Base-by-base conservation (phyloP, 345 rosid genomes). In the Eucalyptus curtisii region DNA sequence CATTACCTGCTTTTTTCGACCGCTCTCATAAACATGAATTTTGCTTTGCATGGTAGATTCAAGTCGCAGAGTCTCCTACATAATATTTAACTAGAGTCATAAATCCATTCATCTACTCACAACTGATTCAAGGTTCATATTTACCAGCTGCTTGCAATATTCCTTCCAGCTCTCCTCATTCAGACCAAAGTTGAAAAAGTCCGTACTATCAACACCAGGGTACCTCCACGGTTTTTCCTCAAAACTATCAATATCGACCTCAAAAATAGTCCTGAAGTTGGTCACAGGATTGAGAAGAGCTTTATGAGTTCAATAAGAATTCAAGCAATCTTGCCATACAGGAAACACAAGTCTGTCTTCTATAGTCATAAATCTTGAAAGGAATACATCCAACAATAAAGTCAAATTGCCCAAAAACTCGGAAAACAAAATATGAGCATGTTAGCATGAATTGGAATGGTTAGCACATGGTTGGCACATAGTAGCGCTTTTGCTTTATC, bases 151-250 rank as follows among this genome's bases (percentile, higher is more conserved):
- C 93, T 95, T 95, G 96, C 99, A 97, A 91, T 95, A 98, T 68
- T 96, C 99, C 94, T 97, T 97, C 99, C 99, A 98, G 94, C 96
- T 95, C 86, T 98, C 99, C 93, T 98, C 99, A 89, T 92, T 95
- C 92, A 98, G 92, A 89, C 98, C 97, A 91, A 97, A 98, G 94
- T 98, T 98, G 93, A 96, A 98, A 94, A 94, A 98, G 91, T 96
- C 98, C 8, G 99, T 92, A 55, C 93, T 53, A 88, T 98, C 99
- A 89, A 92, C 91, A 59, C 94, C 96, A 64, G 96, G 96, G 92
- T 95, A 95, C 91, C 94, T 96, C 99, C 99, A 98, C 24, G 99
- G 99, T 92, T 98, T 98, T 90, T 98, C 99, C 91, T 98, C 99
- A 90, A 98, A 96, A 91, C 94, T 90, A 89, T 98, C 99, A 90